Evolutionary conservation across 2,329 filamentous ascomycete species (phyloP).

Genomic region (Harringtonia lauricola): DNA sequence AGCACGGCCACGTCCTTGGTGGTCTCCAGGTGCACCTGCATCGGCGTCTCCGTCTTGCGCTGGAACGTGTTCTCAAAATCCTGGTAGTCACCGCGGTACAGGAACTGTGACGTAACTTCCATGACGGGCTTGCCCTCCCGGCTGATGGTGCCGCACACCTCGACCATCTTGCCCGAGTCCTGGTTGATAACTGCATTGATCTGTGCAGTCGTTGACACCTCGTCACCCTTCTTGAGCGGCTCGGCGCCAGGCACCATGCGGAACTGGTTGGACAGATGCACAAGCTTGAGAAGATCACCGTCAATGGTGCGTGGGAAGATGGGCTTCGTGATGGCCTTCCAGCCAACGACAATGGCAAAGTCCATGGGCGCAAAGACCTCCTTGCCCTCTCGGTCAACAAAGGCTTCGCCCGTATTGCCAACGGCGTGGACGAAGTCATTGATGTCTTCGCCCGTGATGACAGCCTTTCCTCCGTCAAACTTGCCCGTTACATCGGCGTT

Average conservation of each 20-base stretch:
- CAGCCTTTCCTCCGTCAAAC: constrained; percentile 82
- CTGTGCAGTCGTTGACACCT: constrained; percentile 83
- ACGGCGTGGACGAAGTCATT: constrained; percentile 99
- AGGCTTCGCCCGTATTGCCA: constrained; percentile 93
- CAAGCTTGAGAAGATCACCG: constrained; percentile 88
- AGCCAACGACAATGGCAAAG: constrained; percentile 94
- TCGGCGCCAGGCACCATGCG: constrained; percentile 95
- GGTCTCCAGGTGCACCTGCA: constrained; percentile 80
- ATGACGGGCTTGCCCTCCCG: constrained; percentile 79
- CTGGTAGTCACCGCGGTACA: constrained; percentile 86
- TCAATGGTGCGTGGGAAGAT: constrained; percentile 97
- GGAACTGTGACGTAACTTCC: constrained; percentile 97
- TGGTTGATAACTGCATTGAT: constrained; percentile 98
- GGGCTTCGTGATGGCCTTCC: constrained; percentile 98
- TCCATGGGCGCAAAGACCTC: constrained; percentile 95
- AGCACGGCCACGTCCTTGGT: constrained; percentile 89
- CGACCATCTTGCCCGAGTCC: constrained; percentile 97
- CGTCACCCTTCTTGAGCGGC: constrained; percentile 89
- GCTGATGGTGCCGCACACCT: constrained; percentile 94
- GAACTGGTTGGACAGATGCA: constrained; percentile 95
- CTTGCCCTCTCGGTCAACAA: constrained; percentile 91
- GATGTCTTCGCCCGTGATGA: constrained; percentile 83
- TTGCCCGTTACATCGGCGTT: constrained; percentile 74
- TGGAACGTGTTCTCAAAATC: constrained; percentile 99
- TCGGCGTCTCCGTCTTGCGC: constrained; percentile 88